These are phyloP conservation scores for Corynascus novoguineensis DNA, from an alignment of 495 filamentous ascomycete genomes.

Conservation along the genomic window DNA sequence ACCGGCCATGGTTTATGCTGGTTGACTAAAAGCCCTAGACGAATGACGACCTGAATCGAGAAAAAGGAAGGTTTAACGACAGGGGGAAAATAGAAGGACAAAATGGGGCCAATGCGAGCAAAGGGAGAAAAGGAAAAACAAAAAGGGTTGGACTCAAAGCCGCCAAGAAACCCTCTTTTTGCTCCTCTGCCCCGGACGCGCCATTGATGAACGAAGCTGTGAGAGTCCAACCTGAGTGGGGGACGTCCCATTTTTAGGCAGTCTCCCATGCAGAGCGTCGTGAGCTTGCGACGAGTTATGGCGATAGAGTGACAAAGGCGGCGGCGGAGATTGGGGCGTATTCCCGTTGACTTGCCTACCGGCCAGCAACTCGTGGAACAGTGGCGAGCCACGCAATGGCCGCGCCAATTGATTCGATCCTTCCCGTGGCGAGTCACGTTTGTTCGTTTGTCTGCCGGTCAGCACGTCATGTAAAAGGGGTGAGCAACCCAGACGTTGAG, in stretches of 20 bases:
- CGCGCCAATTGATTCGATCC: neutral
- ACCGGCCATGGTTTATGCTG: neutral
- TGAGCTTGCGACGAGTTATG: neutral
- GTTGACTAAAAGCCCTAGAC: neutral
- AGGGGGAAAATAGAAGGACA: neutral
- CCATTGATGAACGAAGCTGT: neutral
- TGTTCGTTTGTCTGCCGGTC: neutral
- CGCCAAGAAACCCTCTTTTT: slow-evolving; percentile 11
- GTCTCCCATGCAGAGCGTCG: slow-evolving; percentile 1
- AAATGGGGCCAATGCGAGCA: too few species aligned
- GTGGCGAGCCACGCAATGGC: neutral
- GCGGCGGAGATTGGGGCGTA: neutral
- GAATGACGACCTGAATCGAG: too few species aligned
- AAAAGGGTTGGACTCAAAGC: neutral
- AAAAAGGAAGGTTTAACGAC: neutral
- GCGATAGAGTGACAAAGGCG: neutral
- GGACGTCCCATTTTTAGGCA: neutral
- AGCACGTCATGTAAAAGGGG: neutral
- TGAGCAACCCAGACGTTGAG: neutral
- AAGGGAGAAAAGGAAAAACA: neutral
- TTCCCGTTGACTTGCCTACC: neutral
- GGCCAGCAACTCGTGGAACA: neutral
- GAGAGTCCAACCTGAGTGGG: neutral
- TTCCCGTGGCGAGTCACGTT: neutral
- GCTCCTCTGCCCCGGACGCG: neutral